Conservation (phyloP, 352 stramenopile genomes). For the Phytophthora megakarya region DNA sequence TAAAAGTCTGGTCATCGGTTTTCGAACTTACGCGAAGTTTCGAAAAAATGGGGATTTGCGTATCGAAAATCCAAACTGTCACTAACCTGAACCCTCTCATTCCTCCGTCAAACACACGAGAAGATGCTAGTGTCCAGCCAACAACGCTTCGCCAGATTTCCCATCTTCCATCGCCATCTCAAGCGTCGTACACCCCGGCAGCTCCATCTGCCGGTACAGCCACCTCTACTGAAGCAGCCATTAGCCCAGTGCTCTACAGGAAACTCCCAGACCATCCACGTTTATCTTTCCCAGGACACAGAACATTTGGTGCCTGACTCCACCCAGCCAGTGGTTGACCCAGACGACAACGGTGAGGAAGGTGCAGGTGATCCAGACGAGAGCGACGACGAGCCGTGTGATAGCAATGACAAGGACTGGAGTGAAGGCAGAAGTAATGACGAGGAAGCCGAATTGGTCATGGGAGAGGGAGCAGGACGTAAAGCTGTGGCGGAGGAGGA, state of each 20-base stretch:
- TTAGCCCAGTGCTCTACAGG: too few relatives aligned
- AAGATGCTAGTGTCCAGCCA: neutral
- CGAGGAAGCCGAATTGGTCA: too few relatives aligned
- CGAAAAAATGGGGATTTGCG: conserved; percentile 18
- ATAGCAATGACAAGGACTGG: neutral
- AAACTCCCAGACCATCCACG: too few relatives aligned
- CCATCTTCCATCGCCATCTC: neutral
- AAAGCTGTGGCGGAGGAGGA: too few relatives aligned
- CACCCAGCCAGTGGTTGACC: neutral
- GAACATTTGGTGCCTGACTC: too few relatives aligned
- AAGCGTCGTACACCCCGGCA: neutral
- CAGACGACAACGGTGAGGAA: neutral
- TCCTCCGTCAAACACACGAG: too few relatives aligned
- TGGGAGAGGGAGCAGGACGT: too few relatives aligned
- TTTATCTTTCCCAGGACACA: too few relatives aligned
- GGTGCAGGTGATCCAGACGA: neutral
- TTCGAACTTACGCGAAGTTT: conserved; percentile 16
- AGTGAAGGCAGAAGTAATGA: neutral
- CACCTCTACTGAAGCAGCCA: neutral
- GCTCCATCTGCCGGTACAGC: neutral
- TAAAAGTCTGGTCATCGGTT: conserved; percentile 5
- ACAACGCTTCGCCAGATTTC: neutral
- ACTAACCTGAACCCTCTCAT: conserved; percentile 10
- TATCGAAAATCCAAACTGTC: conserved; percentile 14
- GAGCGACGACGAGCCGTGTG: conserved; percentile 11